phyloP scores from a whole-genome alignment of 169 alveolate genomes.

The Babesia ovata region DNA sequence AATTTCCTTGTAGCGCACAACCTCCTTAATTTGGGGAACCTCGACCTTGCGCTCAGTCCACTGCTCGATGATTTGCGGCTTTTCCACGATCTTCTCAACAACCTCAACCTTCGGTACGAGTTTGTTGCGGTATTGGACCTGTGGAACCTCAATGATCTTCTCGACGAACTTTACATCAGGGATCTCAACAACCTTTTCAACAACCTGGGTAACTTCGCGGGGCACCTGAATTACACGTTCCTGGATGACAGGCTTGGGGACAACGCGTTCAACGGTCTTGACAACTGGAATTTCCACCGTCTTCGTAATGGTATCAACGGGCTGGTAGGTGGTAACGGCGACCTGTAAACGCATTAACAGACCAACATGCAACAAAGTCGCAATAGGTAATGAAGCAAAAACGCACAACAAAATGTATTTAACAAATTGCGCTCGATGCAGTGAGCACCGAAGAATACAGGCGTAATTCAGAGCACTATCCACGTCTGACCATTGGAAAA shows the following conservation, averaged over 20 bases:
- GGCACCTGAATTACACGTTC: slow-evolving; percentile 86
- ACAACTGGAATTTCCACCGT: slow-evolving; percentile 80
- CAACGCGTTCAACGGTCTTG: slow-evolving; percentile 79
- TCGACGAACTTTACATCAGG: slow-evolving; percentile 88
- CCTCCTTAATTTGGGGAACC: slow-evolving; percentile 85
- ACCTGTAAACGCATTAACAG: slow-evolving; percentile 62
- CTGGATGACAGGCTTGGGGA: slow-evolving; percentile 80
- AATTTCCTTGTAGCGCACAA: slow-evolving; percentile 84
- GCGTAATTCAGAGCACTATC: too few relatives aligned
- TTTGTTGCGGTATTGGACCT: slow-evolving; percentile 82
- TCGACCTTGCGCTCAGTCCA: slow-evolving; percentile 86
- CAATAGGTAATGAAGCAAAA: not conserved
- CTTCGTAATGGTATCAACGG: slow-evolving; percentile 84
- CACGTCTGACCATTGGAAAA: too few relatives aligned
- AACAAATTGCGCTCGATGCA: too few relatives aligned
- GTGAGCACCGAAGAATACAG: not conserved
- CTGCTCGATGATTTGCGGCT: slow-evolving; percentile 82
- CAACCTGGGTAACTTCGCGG: slow-evolving; percentile 82
- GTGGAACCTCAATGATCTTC: slow-evolving; percentile 85
- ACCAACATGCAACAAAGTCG: not conserved
- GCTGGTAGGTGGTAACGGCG: slow-evolving; percentile 87
- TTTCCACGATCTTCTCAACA: slow-evolving; percentile 82
- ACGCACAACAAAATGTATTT: not conserved
- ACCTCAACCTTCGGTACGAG: slow-evolving; percentile 84
- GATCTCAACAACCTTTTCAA: slow-evolving; percentile 85